Conservation (phyloP, 441 rosid species). For the Pelargonium myrrhifolium region DNA sequence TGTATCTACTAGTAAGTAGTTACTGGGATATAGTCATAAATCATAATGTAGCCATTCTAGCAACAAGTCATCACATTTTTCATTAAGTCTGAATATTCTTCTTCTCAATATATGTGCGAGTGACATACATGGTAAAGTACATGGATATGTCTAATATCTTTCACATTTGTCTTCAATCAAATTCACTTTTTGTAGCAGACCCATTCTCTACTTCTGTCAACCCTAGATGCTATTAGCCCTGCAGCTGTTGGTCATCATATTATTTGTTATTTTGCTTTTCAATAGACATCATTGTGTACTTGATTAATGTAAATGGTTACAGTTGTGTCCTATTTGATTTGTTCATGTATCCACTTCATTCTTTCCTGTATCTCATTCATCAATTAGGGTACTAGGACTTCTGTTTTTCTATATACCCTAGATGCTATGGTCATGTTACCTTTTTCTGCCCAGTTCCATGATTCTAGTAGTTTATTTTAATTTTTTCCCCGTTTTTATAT, state of each 20-base stretch:
- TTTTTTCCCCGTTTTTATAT: neutral
- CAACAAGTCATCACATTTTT: neutral
- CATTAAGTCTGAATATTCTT: neutral
- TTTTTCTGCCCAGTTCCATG: neutral
- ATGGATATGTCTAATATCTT: neutral
- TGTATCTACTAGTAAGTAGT: neutral
- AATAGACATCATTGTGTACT: neutral
- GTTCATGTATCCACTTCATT: neutral
- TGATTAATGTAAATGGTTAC: neutral
- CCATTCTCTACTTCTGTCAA: neutral
- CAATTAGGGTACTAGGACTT: neutral
- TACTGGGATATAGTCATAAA: too few relatives aligned
- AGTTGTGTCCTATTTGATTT: neutral
- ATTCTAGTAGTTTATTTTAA: neutral
- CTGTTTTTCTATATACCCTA: neutral
- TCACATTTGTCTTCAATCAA: neutral
- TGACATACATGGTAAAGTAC: neutral
- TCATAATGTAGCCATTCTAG: too few relatives aligned
- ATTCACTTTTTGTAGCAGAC: neutral
- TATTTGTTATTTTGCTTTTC: neutral
- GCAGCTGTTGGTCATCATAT: too few relatives aligned
- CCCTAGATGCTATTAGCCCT: neutral
- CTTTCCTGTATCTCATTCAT: neutral
- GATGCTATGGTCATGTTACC: neutral
- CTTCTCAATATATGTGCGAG: neutral